These are phyloP conservation scores for Syzygium grande DNA, from an alignment of 345 rosid species.

Conservation along the genomic window DNA sequence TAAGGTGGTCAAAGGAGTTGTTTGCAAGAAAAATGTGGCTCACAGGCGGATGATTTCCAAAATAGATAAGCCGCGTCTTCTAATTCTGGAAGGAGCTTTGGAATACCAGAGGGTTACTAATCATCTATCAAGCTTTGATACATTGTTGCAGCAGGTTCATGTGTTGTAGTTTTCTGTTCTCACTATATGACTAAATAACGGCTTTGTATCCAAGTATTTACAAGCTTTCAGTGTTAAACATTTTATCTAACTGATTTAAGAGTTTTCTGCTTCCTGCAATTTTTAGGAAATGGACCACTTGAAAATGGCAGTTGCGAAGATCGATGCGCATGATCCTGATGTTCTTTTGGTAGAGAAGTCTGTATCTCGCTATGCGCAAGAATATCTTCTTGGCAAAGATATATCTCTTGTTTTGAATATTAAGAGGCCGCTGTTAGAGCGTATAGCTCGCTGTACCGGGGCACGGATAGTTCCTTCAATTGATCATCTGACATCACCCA, in stretches of 20 bases:
- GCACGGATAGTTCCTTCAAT: constrained; percentile 87
- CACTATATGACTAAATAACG: not conserved
- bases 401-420: constrained; percentile 91
- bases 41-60: constrained; percentile 88
- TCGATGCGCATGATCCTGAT: constrained; percentile 71
- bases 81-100: constrained; percentile 93
- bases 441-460: constrained; percentile 92
- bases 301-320: constrained; percentile 97
- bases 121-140: constrained; percentile 83
- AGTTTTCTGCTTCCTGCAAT: not conserved
- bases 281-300: constrained; percentile 93
- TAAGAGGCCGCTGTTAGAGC: constrained; percentile 88
- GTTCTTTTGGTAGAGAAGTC: constrained; percentile 96
- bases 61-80: constrained; percentile 73
- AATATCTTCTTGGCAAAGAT: constrained; percentile 83
- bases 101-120: constrained; percentile 96
- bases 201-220: not conserved
- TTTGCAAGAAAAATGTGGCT: constrained; percentile 97
- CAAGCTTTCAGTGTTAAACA: not conserved
- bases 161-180: not conserved
- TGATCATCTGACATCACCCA: constrained; percentile 80
- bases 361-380: constrained; percentile 90
- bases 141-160: constrained; percentile 87
- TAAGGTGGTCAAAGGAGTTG: constrained; percentile 91
- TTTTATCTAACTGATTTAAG: not conserved